These are phyloP conservation scores for Phialophora macrospora DNA, from an alignment of 2,329 filamentous ascomycete species.

Conservation along the genomic window DNA sequence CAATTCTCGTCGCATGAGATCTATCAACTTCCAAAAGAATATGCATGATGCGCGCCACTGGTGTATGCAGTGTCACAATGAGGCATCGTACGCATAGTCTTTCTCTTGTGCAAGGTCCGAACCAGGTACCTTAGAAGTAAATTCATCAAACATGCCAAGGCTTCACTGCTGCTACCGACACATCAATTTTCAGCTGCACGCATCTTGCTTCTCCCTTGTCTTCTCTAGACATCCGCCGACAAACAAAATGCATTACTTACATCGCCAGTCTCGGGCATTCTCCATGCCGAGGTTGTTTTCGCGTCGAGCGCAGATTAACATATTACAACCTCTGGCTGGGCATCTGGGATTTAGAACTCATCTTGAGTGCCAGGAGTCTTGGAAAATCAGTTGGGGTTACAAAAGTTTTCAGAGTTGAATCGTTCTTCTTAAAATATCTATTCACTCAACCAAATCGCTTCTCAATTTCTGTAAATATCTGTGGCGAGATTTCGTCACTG, in stretches of 20 bases:
- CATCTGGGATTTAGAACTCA: constrained; percentile 39
- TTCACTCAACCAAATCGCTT: constrained; percentile 64
- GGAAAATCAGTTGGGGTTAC: constrained; percentile 42
- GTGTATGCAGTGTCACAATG: background rate
- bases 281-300: constrained; percentile 38
- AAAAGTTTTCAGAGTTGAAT: constrained; percentile 17
- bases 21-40: background rate
- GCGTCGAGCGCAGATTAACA: constrained; percentile 36
- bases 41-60: background rate
- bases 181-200: background rate
- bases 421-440: constrained; percentile 8
- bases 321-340: constrained; percentile 39
- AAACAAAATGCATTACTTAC: constrained; percentile 36
- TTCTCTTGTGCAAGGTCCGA: background rate
- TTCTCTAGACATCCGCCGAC: constrained; percentile 34
- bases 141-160: constrained; percentile 22
- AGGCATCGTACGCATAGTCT: background rate
- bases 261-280: constrained; percentile 34
- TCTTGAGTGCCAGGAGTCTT: constrained; percentile 41
- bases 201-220: constrained; percentile 11
- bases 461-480: constrained; percentile 82
- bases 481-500: constrained; percentile 94
- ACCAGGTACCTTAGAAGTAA: background rate
- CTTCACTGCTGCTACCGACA: background rate
- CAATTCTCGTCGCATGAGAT: background rate